A percentile compares a stretch with the other conserved stretches of the same genome.
Conservation (phyloP, 1,139 yeast species). For the Saccharomyces hybrid region DNA sequence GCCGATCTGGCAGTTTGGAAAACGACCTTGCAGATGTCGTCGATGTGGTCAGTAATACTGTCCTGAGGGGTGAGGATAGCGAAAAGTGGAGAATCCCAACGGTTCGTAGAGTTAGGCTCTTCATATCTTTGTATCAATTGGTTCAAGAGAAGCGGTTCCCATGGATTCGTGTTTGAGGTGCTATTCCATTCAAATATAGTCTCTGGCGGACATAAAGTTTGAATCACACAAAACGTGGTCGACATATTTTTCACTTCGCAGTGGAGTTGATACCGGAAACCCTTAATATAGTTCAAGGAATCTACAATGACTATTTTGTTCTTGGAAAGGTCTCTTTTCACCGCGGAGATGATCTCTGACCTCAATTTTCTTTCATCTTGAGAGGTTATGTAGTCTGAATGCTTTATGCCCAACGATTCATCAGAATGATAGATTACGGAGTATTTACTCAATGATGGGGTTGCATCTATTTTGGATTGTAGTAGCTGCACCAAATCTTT, state of each 20-base stretch:
- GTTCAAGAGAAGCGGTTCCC: slow-evolving; percentile 63
- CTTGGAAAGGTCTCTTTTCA: slow-evolving; percentile 67
- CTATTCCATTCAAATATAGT: slow-evolving; percentile 47
- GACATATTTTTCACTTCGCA: slow-evolving; percentile 81
- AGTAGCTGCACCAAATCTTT: slow-evolving; percentile 43
- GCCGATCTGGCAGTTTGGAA: slow-evolving; percentile 32
- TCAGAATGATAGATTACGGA: slow-evolving; percentile 68
- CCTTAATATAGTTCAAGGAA: slow-evolving; percentile 84
- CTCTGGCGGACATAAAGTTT: slow-evolving; percentile 61
- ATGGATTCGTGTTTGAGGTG: slow-evolving; percentile 34
- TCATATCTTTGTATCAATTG: slow-evolving; percentile 82
- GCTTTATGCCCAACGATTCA: slow-evolving; percentile 65
- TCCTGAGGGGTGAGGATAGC: background rate
- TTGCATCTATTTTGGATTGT: slow-evolving; percentile 46
- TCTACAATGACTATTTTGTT: slow-evolving; percentile 75
- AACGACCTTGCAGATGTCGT: slow-evolving; percentile 65
- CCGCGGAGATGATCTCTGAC: slow-evolving; percentile 82
- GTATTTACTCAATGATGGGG: slow-evolving; percentile 39
- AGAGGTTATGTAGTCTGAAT: slow-evolving; percentile 56
- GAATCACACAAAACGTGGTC: slow-evolving; percentile 79
- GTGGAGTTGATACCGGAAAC: slow-evolving; percentile 86
- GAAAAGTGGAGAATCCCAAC: slow-evolving; percentile 88
- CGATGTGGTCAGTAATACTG: slow-evolving; percentile 28
- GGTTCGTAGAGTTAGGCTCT: slow-evolving; percentile 76
- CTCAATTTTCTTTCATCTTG: slow-evolving; percentile 71